These are phyloP conservation scores for Bolboschoenus planiculmis DNA, from an alignment of 176 grass and related monocot genomes.

Conservation along the genomic window DNA sequence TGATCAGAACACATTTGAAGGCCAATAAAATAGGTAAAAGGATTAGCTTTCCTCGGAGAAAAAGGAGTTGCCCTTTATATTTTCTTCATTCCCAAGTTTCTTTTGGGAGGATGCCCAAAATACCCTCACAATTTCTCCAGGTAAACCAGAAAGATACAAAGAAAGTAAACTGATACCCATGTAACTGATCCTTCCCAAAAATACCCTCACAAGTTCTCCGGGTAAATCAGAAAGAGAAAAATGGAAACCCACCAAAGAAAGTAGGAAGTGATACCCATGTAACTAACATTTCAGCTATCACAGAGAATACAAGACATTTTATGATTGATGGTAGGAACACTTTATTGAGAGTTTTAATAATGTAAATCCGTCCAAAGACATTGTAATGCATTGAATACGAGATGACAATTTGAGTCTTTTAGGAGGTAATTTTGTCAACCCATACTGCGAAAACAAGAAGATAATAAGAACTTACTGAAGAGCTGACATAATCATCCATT, in stretches of 20 bases:
- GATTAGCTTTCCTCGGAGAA: background rate
- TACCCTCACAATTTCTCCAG: background rate
- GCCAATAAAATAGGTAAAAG: background rate
- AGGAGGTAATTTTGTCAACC: background rate
- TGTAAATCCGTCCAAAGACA: background rate
- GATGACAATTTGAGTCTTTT: background rate
- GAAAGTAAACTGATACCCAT: background rate
- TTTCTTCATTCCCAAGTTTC: background rate
- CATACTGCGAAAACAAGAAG: background rate
- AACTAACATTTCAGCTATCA: background rate
- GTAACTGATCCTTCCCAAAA: background rate
- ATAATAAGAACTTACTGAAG: constrained; percentile 32
- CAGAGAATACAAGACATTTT: background rate
- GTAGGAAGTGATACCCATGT: background rate
- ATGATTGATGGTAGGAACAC: background rate
- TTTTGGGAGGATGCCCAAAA: background rate
- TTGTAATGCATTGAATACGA: background rate
- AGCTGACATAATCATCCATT: constrained; percentile 47
- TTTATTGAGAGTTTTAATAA: background rate
- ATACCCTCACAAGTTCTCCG: background rate
- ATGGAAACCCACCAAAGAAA: background rate
- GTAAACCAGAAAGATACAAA: background rate
- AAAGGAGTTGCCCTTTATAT: background rate
- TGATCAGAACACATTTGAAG: background rate
- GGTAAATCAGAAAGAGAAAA: background rate